Base-by-base conservation (phyloP, 2,329 filamentous ascomycete species). In the Nakataea oryzae region DNA sequence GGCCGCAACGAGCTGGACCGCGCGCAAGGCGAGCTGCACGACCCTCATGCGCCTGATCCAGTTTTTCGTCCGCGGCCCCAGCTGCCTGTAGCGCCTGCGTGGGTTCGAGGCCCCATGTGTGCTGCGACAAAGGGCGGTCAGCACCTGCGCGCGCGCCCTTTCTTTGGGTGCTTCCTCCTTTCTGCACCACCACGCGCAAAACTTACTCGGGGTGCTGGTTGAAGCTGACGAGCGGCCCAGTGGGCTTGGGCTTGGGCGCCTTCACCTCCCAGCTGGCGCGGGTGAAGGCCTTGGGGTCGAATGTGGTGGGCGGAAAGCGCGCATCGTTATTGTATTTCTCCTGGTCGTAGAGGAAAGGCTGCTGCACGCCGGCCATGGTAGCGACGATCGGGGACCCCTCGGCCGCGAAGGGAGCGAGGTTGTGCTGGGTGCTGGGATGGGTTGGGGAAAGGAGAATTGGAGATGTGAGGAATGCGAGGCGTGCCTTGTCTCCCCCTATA, bases 211-310 rank as follows among this genome's bases (percentile, higher is more conserved):
- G 92, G 74, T 96, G 93, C 63, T 84, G 82, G 73, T 96, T 95
- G 79, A 96, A 89, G 64, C 88, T 83, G 65, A 97, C 76, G 66
- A 96, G 76, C 14, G 91, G 92, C 0, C 91, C 92, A 61, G 89
- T 80, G 57, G 41, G 30, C 81, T 82, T 79, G 55, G 84, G 80
- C 69, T 81, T 86, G 29, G 76, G 79, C 54, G 83, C 78, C 61
- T 84, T 83, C 14, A 85, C 82, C 70, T 85, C 78, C 79, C 85
- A 90, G 75, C 89, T 93, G 65, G 90, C 89, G 71, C 91, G 83
- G 27, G 91, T 93, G 59, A 92, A 83, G 64, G 90, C 89, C 74
- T 93, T 96, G 59, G 93, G 93, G 69, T 97, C 92, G 74, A 96
- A 96, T n/a, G 72, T 76, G 70, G 69, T 77, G 73, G 73, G 76